These are phyloP conservation scores for Gnaphalium uliginosum DNA, from an alignment of 129 eudicot genomes.

Conservation along the genomic window DNA sequence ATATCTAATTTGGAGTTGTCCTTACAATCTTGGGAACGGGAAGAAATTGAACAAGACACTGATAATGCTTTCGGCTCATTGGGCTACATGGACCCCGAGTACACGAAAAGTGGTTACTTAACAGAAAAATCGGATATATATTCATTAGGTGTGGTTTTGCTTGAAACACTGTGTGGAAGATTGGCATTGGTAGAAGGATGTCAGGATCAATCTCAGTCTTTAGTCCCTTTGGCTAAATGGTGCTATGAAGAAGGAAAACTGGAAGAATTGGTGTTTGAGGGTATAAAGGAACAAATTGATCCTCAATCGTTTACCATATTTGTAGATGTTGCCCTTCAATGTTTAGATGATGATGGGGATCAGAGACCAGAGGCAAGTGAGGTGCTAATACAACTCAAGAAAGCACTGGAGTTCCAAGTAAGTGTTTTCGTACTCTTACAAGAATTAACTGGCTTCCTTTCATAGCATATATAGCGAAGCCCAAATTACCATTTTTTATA, in stretches of 20 bases:
- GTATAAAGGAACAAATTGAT: conserved; percentile 5
- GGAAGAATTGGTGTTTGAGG: neutral
- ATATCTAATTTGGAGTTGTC: conserved; percentile 4
- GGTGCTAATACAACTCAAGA: conserved; percentile 1
- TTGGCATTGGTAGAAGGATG: conserved; percentile 1
- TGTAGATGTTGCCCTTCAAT: neutral
- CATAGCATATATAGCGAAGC: too few relatives aligned
- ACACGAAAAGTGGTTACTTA: neutral
- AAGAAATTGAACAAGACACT: neutral
- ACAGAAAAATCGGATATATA: neutral
- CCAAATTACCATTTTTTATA: too few relatives aligned
- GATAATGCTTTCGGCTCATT: conserved; percentile 2
- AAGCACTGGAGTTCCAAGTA: conserved; percentile 15
- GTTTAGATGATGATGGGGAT: neutral
- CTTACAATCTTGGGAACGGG: too few relatives aligned
- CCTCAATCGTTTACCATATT: neutral
- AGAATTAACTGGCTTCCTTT: too few relatives aligned
- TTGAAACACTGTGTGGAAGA: too few relatives aligned
- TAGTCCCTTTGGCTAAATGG: conserved; percentile 5
- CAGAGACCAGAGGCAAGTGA: neutral
- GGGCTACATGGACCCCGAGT: conserved; percentile 6
- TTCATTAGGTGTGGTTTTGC: too few relatives aligned
- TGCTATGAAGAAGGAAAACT: neutral
- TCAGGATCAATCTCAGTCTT: neutral
- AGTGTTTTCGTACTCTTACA: neutral